Base-by-base conservation (phyloP, 768 basidiomycete genomes). In the Collybia sordida region DNA sequence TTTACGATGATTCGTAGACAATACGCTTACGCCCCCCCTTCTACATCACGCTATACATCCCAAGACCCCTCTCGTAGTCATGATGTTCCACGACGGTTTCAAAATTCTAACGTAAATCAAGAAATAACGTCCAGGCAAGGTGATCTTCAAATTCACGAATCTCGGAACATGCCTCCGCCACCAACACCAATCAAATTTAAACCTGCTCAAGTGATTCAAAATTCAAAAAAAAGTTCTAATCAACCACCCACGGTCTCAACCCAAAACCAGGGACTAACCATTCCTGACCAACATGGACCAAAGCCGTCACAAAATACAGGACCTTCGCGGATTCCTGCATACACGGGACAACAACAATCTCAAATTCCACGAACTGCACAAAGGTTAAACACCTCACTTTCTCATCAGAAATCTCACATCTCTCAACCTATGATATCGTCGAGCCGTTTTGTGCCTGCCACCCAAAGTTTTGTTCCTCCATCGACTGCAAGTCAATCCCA, bases 1-100 rank as follows among this genome's bases (percentile, higher is more conserved):
- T 47, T 27, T 9, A 17, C 8, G 17, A 4, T 23, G 21, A 45
- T 45, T 40, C 15, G 56, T 35, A 91, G 89, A 51, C 80, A 86
- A 65, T 91, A 82, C 62, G 79, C 81, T n/a, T 90, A 86, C 63
- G 68, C 64, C 4, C 77, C 78, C 19, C 74, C 78, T 19, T 70
- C 73, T 17, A 73, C 70, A 27, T 64, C 73, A 37, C 78, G 73
- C 50, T 64, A 61, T 45, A 72, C 71, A 28, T 57, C 66, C 2
- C 71, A 72, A 15, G 65, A 64, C 27, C 60, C 74, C 18, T 66
- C 77, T 14, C 72, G 75, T 56, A 63, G 64, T 47, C 84, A 82
- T 56, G 55, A 67, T 15, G 64, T 70, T 6, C 71, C 77, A 2
- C 58, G 65, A n/a, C 60, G 64, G 21, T 74, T 75, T 45, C 65